Conservation (phyloP, 2,329 filamentous ascomycete genomes). For the Achaetomium macrosporum region DNA sequence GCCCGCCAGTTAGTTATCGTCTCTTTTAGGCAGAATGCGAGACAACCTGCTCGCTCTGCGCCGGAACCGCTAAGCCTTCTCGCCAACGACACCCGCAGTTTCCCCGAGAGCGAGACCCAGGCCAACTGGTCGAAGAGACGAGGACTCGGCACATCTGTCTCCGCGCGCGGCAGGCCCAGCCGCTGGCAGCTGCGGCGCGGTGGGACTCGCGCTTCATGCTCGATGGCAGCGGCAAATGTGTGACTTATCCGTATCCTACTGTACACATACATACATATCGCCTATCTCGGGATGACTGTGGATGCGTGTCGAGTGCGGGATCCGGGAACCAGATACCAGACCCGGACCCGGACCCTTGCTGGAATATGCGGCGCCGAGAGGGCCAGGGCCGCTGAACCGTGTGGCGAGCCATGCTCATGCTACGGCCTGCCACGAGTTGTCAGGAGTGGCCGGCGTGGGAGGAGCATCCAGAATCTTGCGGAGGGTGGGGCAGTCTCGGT, state of each 20-base stretch:
- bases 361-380: neutral
- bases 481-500: too few relatives aligned
- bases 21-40: constrained; percentile 26
- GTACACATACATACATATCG: neutral
- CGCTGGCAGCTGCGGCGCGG: constrained; percentile 4
- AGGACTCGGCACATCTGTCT: constrained; percentile 22
- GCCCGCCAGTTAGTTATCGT: constrained; percentile 10
- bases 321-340: neutral
- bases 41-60: constrained; percentile 9
- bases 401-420: neutral
- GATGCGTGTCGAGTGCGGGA: neutral
- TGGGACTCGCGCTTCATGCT: constrained; percentile 7
- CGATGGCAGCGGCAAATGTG: neutral
- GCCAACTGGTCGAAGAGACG: neutral
- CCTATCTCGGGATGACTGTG: neutral
- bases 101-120: constrained; percentile 2
- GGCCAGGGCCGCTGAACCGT: constrained; percentile 16
- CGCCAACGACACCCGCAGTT: constrained; percentile 18
- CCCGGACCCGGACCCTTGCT: neutral
- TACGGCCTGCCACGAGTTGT: neutral
- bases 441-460: neutral
- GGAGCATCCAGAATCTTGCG: too few relatives aligned
- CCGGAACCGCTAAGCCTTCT: constrained; percentile 18
- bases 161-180: constrained; percentile 16
- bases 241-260: neutral